Evolutionary conservation across 306 rosid species (phyloP).

Genomic region (Leucaena leucocephala): DNA sequence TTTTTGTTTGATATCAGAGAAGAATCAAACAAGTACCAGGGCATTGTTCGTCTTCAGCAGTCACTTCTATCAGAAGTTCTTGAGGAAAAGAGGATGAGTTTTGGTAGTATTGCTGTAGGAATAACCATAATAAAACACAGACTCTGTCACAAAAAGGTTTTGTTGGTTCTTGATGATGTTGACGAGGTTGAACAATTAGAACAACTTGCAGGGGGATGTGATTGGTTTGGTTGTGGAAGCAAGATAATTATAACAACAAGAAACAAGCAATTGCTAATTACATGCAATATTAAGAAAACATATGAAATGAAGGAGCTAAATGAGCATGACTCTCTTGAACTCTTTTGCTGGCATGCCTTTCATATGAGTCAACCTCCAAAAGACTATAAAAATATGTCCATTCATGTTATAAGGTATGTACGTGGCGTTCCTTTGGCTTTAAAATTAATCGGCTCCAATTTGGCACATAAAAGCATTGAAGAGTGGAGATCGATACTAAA

Average conservation of each 20-base stretch:
- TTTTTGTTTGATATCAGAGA: no score
- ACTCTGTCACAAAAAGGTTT: background rate
- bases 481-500: background rate
- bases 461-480: no score
- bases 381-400: background rate
- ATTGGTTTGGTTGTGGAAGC: slow-evolving; percentile 8
- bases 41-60: background rate
- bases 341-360: slow-evolving; percentile 3
- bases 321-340: background rate
- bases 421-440: background rate
- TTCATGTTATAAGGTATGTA: background rate
- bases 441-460: slow-evolving; percentile 7
- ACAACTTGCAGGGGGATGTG: background rate
- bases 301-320: slow-evolving; percentile 11
- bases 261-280: background rate
- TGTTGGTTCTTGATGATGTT: slow-evolving; percentile 19
- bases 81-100: background rate
- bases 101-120: background rate
- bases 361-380: background rate
- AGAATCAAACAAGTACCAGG: background rate
- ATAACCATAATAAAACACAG: background rate
- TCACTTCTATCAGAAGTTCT: background rate
- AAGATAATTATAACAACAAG: slow-evolving; percentile 13
- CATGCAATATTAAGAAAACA: background rate
- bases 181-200: background rate